phyloP scores from a whole-genome alignment of 2,329 filamentous ascomycete genomes.

The Penicillium sp. region DNA sequence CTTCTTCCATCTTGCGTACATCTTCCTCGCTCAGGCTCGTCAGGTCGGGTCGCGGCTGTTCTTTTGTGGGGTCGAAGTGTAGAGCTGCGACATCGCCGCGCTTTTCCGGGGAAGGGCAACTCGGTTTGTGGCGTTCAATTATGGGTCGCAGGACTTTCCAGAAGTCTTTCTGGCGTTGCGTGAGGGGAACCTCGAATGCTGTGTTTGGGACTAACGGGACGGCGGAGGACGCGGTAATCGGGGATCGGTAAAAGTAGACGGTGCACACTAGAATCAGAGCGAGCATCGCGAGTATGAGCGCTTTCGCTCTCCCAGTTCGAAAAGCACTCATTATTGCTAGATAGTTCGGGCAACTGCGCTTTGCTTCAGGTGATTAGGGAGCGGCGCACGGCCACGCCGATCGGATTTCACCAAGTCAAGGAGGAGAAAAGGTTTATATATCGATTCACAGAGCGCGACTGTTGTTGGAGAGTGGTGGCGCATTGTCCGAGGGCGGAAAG shows the following conservation, averaged over 20 bases:
- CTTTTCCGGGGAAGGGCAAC: slow-evolving; percentile 32
- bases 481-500: slow-evolving; percentile 4
- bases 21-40: slow-evolving; percentile 37
- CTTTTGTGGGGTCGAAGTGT: slow-evolving; percentile 33
- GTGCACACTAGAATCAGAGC: slow-evolving; percentile 35
- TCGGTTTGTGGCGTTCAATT: slow-evolving; percentile 34
- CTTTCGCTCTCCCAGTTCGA: slow-evolving; percentile 31
- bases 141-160: slow-evolving; percentile 40
- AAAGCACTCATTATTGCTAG: slow-evolving; percentile 27
- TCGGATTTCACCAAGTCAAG: slow-evolving; percentile 1
- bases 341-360: slow-evolving; percentile 1
- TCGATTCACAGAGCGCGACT: not conserved
- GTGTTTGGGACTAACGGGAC: slow-evolving; percentile 35
- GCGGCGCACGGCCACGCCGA: slow-evolving; percentile 25
- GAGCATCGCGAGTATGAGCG: slow-evolving; percentile 30
- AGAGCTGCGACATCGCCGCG: slow-evolving; percentile 23
- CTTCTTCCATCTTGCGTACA: slow-evolving; percentile 37
- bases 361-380: slow-evolving; percentile 12
- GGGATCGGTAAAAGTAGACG: slow-evolving; percentile 41
- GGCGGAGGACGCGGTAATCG: slow-evolving; percentile 29
- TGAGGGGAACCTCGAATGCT: slow-evolving; percentile 35
- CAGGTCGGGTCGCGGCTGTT: slow-evolving; percentile 37
- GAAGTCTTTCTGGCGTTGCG: slow-evolving; percentile 39
- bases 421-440: not conserved
- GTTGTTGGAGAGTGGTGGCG: slow-evolving; percentile 2